Evolutionary conservation across 2,329 filamentous ascomycete species (phyloP), one percentile per base, ranked within the genome.

Genomic region (Tolypocladium sp.): DNA sequence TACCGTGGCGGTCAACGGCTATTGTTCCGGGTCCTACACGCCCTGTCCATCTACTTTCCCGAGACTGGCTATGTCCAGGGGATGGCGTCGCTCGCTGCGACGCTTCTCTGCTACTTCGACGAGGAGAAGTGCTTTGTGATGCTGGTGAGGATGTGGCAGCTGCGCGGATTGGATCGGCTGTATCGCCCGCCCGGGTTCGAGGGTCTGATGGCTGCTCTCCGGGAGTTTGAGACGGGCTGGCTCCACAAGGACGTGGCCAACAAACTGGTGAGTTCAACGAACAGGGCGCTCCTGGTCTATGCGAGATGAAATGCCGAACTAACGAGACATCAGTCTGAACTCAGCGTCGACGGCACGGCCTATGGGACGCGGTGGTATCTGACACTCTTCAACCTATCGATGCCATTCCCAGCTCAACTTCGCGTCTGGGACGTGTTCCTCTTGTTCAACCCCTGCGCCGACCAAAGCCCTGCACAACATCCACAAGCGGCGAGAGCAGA

Each of bases 371-470:
- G 92, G 57, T 99, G 94, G 94, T 99, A 99, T 71, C 81, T 99
- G 57, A 99, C 94, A 2, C 80, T 99, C 10, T 99, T 99, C 81
- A 97, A 97, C 74, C 89, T 97, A 69, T 95, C 91, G 20, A 90
- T 99, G 57, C 94, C 94, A 0, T 99, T 97, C 68, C 83, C 91
- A 0, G 92, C 93, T 4, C 94, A 97, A 73, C 85, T 99, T 41
- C 89, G 94, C 55, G 89, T 99, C 20, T 99, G 94, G 94, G 94
- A 99, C 70, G 90, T 97, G 1, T 97, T 97, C 74, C 91, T 99
- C 83, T 84, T 99, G 17, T 83, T 97, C 15, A 94, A 93, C 55
- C 7, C 17, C 49, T 33, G 35, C 57, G 22, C 46, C 65, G 41
- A 57, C 58, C 55, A 66, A 61, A 33, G 52, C 64, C 4, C 30